phyloP scores from a whole-genome alignment of 1,284 basidiomycete species.

The Coniferiporia sulphurascens region DNA sequence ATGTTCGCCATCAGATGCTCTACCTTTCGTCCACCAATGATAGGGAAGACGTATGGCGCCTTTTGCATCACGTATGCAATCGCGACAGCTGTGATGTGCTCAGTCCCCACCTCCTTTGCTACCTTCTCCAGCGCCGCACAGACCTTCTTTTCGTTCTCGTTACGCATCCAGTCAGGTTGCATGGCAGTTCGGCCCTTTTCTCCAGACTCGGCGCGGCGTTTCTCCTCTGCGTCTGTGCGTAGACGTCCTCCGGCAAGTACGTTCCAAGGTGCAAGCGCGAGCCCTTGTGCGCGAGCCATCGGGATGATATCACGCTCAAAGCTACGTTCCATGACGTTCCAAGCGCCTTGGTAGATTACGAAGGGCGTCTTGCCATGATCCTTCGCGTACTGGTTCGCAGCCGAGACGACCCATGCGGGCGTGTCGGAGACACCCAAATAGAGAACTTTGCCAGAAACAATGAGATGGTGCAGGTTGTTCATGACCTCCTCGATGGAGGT shows the following conservation, averaged over 20 bases:
- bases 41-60: slow-evolving; percentile 22
- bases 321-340: slow-evolving; percentile 28
- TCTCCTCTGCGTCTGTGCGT: slow-evolving; percentile 16
- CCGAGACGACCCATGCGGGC: slow-evolving; percentile 23
- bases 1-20: no score
- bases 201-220: slow-evolving; percentile 11
- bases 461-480: slow-evolving; percentile 31
- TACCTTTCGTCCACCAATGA: background rate
- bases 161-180: slow-evolving; percentile 17
- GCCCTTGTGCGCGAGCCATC: slow-evolving; percentile 23
- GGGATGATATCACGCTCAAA: slow-evolving; percentile 34
- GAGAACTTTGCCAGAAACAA: slow-evolving; percentile 37
- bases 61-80: slow-evolving; percentile 17
- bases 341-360: slow-evolving; percentile 30
- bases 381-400: slow-evolving; percentile 20
- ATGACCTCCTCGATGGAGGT: slow-evolving; percentile 33
- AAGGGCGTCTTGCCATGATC: slow-evolving; percentile 30
- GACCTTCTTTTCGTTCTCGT: background rate
- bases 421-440: slow-evolving; percentile 31
- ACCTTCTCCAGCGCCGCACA: no score
- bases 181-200: slow-evolving; percentile 19
- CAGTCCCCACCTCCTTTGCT: slow-evolving; percentile 27
- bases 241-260: slow-evolving; percentile 26
- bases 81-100: slow-evolving; percentile 17
- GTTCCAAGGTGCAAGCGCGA: slow-evolving; percentile 27